These are phyloP conservation scores for Bimuria novae-zelandiae DNA, from an alignment of 2,329 filamentous ascomycete genomes.

Conservation along the genomic window DNA sequence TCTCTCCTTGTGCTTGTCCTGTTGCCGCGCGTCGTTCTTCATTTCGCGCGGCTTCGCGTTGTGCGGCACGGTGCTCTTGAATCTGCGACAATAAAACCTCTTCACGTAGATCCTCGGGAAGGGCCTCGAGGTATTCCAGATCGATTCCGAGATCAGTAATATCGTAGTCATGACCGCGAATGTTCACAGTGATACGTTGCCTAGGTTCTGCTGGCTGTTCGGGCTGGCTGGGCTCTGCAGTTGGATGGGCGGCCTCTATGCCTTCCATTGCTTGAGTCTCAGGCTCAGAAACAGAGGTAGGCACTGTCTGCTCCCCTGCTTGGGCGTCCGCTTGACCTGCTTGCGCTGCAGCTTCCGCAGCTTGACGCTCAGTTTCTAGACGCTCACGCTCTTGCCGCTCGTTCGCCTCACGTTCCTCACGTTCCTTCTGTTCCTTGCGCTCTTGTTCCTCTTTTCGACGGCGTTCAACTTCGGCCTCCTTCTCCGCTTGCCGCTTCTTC, in stretches of 20 bases:
- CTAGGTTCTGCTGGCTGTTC: conserved; percentile 43
- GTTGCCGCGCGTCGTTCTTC: conserved; percentile 57
- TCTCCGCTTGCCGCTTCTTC: conserved; percentile 72
- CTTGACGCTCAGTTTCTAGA: conserved; percentile 46
- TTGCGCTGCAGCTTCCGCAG: conserved; percentile 46
- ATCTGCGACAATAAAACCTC: conserved; percentile 94
- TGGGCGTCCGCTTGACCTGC: conserved; percentile 32
- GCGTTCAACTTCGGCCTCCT: conserved; percentile 73
- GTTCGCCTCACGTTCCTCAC: conserved; percentile 52
- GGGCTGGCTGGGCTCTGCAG: conserved; percentile 39
- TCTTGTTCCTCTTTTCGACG: conserved; percentile 64
- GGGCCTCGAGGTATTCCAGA: conserved; percentile 88
- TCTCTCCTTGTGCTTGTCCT: conserved; percentile 4
- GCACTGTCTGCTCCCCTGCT: conserved; percentile 37
- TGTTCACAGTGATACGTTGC: conserved; percentile 76
- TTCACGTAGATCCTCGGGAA: conserved; percentile 95
- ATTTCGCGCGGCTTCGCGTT: conserved; percentile 6
- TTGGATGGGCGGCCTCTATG: conserved; percentile 59
- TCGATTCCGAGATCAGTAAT: conserved; percentile 96
- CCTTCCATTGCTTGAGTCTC: conserved; percentile 73
- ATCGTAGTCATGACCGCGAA: conserved; percentile 85
- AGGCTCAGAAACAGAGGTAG: conserved; percentile 45
- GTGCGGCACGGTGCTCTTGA: conserved; percentile 51
- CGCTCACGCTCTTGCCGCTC: conserved; percentile 52
- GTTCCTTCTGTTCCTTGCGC: conserved; percentile 61